Evolutionary conservation across 768 basidiomycete species (phyloP).

Genomic region (Hericium erinaceus): DNA sequence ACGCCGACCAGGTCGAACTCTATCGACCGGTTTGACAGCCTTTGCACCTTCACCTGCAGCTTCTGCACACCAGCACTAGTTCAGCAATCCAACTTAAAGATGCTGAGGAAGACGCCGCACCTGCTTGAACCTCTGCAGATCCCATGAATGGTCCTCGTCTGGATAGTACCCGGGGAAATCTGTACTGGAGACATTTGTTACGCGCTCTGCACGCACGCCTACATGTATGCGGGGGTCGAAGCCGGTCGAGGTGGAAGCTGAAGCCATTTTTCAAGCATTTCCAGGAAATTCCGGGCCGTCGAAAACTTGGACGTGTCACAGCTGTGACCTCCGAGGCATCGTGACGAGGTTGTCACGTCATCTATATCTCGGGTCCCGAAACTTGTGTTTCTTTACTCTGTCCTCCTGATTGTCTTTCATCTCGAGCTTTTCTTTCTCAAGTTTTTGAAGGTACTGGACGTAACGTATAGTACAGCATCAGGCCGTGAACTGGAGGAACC

Average conservation of each 20-base stretch:
- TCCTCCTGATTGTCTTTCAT: no score
- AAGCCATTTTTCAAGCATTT: constrained; percentile 3
- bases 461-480: no score
- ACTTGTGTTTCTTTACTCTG: no score
- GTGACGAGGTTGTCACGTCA: neutral
- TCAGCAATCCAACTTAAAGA: neutral
- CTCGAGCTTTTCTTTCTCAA: no score
- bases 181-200: constrained; percentile 76
- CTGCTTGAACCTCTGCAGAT: constrained; percentile 62
- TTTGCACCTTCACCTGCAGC: constrained; percentile 63
- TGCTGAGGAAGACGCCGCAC: constrained; percentile 33
- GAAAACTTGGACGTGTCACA: neutral
- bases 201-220: constrained; percentile 57
- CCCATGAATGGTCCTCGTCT: constrained; percentile 80
- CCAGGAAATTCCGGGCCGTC: neutral
- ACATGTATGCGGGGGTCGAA: constrained; percentile 49
- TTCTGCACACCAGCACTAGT: constrained; percentile 41
- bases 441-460: no score
- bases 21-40: constrained; percentile 73
- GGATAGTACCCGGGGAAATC: constrained; percentile 89
- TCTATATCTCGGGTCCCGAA: no score
- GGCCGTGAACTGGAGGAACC: no score
- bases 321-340: neutral
- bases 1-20: constrained; percentile 95
- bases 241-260: constrained; percentile 1